Base-by-base conservation (phyloP, 768 basidiomycete genomes). In the Mycena alexandri region DNA sequence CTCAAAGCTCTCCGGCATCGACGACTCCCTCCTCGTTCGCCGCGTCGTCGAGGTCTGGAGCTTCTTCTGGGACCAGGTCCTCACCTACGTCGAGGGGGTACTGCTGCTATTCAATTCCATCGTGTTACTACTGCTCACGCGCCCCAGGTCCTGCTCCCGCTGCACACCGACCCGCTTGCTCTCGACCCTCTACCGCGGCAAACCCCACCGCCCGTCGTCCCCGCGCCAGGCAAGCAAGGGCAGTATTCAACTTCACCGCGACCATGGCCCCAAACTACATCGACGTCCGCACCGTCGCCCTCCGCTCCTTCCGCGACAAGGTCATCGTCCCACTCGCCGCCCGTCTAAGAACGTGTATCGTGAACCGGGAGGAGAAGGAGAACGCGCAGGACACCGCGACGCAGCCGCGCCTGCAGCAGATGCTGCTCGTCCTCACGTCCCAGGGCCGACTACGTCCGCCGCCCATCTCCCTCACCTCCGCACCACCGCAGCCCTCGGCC, bases 1-100 rank as follows among this genome's bases (percentile, higher is more conserved):
- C 71, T 89, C 94, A 0, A 96, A 94, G 73, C 83, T 98, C 7
- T 82, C 85, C 34, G 89, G 86, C 5, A 81, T 92, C 11, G 92
- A 95, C 29, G 95, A 96, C 47, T 90, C 91, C 43, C 88, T 91
- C 73, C 83, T 98, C 17, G 81, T 96, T 7, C 82, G 82, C 6
- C 85, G 94, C 33, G 85, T 97, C 19, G 93, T 95, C 2, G 95
- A 96, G 72, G 84, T 93, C 19, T 98, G 96, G 95, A 87, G 86
- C 16, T 96, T 97, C 83, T 98, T 98, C 79, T 97, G 93, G 92
- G 92, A 92, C 72, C 90, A 93, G 67, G 90, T 95, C 29, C 81
- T 96, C 9, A 92, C 94, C 10, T 96, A 95, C 75, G 82, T 95
- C 38, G 94, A 95, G 84, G 94, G 93, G 61, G 93, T 95, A 72